Base-by-base conservation (phyloP, 2,329 filamentous ascomycete species). In the Sporothrix pallida region DNA sequence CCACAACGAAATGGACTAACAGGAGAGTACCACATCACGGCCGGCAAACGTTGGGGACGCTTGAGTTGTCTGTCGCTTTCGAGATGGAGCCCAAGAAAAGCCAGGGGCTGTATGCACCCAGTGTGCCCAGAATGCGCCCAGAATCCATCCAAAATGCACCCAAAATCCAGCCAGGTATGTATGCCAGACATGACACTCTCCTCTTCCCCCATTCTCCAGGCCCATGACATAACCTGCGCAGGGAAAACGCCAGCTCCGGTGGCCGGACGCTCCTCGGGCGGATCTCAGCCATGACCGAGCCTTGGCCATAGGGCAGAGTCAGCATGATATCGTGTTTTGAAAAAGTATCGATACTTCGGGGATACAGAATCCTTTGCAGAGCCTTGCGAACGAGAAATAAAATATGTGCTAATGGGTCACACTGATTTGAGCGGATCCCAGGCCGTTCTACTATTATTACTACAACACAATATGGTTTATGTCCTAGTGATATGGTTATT, bases 221-320 rank as follows among this genome's bases (percentile, higher is more conserved):
- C 48, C 6, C 56, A 37, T 7, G 15, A 15, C 23, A 12, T 58
- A 17, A 17, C 15, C 48, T 7, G n/a, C 31, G 48, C n/a, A 52
- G 48, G 58, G 58, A 63, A 63, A 42, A 31, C 31, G 44, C 20
- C 37, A 46, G 42, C 20, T 67, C 62, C 62, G 62, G 62, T 65
- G 20, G 62, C 62, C 62, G 42, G 62, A 67, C 62, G 20, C 60
- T 65, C 17, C 37, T 65, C 42, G 60, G 60, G 60, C 62, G 42
- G 62, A 67, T 48, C 62, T 48, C 20, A 20, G 26, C 42, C 62
- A 48, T 15, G 62, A 26, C 62, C 62, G 62, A 67, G n/a, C 42
- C 42, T 48, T 44, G 60, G 60, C 37, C 23, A 23, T 37, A 63
- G 17, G 60, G 56, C 54, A 37, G 31, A 6, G 54, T 23, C 58